Evolutionary conservation across 2,329 filamentous ascomycete genomes (phyloP).

Genomic region (Cladosporium sp.): DNA sequence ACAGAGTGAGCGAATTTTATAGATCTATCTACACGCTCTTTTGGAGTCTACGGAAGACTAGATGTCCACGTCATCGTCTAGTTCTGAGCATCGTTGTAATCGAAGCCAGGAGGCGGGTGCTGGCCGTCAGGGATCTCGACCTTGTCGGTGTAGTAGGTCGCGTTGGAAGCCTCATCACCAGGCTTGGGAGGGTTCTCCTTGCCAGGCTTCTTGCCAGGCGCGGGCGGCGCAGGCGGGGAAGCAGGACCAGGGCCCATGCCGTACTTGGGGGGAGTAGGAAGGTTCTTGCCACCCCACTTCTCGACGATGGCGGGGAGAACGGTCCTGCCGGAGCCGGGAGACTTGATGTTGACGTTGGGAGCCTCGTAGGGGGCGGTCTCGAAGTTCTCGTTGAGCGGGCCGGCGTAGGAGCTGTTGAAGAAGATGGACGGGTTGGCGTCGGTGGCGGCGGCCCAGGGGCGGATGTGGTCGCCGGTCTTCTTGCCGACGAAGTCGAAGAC

Average conservation of each 20-base stretch:
- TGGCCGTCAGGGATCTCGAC: constrained; percentile 30
- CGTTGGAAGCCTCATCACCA: background rate
- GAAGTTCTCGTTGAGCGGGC: constrained; percentile 27
- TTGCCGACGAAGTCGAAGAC: constrained; percentile 36
- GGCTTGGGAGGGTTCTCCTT: background rate
- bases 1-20: background rate
- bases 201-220: background rate
- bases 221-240: background rate
- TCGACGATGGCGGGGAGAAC: constrained; percentile 27
- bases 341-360: constrained; percentile 25
- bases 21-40: background rate
- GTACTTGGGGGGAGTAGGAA: background rate
- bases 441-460: constrained; percentile 22
- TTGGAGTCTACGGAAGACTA: background rate
- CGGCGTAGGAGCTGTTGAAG: constrained; percentile 30
- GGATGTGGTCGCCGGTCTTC: constrained; percentile 29
- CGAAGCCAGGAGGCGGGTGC: constrained; percentile 15
- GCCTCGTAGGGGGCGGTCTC: constrained; percentile 21
- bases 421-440: constrained; percentile 22
- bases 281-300: constrained; percentile 16
- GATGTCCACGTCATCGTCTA: background rate
- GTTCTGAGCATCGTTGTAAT: constrained; percentile 7
- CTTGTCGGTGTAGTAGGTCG: constrained; percentile 26
- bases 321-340: constrained; percentile 22
- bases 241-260: background rate